Percentiles rank a stretch among this genome's conserved stretches.
Conservation (phyloP, 352 stramenopile species). For the Globisporangium sylvaticum region DNA sequence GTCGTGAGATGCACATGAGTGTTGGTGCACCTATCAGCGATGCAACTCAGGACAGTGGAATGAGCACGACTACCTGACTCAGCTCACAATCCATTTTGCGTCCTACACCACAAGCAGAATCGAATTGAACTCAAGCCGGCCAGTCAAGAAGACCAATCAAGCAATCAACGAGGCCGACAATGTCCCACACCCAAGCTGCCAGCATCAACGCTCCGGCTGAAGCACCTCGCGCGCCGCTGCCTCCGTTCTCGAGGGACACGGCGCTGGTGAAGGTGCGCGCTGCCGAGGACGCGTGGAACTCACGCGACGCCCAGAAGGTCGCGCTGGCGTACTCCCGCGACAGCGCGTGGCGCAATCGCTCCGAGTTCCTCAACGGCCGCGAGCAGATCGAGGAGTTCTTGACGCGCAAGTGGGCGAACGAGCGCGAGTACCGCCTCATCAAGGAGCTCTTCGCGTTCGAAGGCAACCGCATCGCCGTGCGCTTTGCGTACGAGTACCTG, state of each 20-base stretch:
- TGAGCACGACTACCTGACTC: too few species aligned
- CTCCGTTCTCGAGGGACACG: conserved; percentile 73
- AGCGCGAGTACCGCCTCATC: conserved; percentile 84
- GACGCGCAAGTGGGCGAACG: conserved; percentile 59
- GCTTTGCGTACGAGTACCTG: conserved; percentile 84
- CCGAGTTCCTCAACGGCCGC: conserved; percentile 69
- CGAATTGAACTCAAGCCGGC: neutral
- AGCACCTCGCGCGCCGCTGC: conserved; percentile 35
- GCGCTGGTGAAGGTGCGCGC: conserved; percentile 74
- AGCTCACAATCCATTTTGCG: neutral
- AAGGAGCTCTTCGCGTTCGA: conserved; percentile 84
- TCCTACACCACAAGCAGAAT: neutral
- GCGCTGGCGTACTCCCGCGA: conserved; percentile 75
- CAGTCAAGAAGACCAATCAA: too few species aligned
- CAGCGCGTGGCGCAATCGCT: conserved; percentile 85
- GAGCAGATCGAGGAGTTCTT: conserved; percentile 76
- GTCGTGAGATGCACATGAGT: neutral
- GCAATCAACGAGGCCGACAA: neutral
- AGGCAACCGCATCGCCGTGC: conserved; percentile 80
- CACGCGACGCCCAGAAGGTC: conserved; percentile 58
- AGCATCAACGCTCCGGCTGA: neutral
- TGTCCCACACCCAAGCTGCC: neutral
- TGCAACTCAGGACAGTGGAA: too few species aligned
- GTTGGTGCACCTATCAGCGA: neutral
- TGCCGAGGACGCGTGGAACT: conserved; percentile 89